Percentiles rank a stretch among this genome's conserved stretches.
Evolutionary conservation across 2,329 filamentous ascomycete genomes (phyloP).

Genomic region (Rhinocladiella similis): DNA sequence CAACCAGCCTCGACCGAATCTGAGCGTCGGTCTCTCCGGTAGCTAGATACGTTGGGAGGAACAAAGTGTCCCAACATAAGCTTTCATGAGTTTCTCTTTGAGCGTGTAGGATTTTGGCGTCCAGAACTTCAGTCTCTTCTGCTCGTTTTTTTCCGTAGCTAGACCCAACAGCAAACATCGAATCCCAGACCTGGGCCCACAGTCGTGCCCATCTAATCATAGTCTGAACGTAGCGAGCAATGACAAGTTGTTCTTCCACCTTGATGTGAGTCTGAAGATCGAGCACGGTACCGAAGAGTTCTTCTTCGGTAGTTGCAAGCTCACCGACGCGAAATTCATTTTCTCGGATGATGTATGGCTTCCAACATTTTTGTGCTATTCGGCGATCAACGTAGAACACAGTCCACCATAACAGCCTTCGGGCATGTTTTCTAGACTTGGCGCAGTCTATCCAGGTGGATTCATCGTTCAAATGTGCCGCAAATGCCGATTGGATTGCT

Average conservation of each 20-base stretch:
- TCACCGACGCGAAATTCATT: slow-evolving; percentile 4
- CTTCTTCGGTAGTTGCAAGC: neutral
- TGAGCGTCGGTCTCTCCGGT: neutral
- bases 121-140: slow-evolving; percentile 8
- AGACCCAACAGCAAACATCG: slow-evolving; percentile 1
- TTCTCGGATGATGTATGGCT: slow-evolving; percentile 7
- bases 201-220: slow-evolving; percentile 5
- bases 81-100: slow-evolving; percentile 3
- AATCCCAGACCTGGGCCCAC: slow-evolving; percentile 6
- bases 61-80: slow-evolving; percentile 14
- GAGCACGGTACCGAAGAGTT: neutral
- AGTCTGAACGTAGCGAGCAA: slow-evolving; percentile 2
- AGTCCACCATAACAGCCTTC: slow-evolving; percentile 11
- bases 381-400: slow-evolving; percentile 26
- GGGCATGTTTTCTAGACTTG: neutral
- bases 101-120: slow-evolving; percentile 4
- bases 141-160: neutral
- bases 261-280: neutral
- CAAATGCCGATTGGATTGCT: neutral
- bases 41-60: slow-evolving; percentile 1
- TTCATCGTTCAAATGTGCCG: neutral
- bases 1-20: slow-evolving; percentile 1
- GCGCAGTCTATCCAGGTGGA: slow-evolving; percentile 3
- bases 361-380: slow-evolving; percentile 26
- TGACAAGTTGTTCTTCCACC: neutral